phyloP scores from a whole-genome alignment of 2,329 filamentous ascomycete genomes.

The Diaporthe longicolla region DNA sequence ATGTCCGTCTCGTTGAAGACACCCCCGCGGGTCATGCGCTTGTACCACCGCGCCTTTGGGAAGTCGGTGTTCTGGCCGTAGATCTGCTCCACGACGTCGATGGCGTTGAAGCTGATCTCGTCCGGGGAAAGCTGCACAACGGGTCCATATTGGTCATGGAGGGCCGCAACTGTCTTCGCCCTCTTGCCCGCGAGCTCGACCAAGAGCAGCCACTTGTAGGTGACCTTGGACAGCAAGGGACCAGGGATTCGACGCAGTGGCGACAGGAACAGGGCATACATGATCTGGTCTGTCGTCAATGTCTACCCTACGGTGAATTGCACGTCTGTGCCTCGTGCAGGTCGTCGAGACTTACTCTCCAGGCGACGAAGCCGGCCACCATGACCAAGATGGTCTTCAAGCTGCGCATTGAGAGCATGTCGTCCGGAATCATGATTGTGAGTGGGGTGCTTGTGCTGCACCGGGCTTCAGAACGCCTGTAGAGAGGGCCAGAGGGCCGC shows the following conservation, averaged over 20 bases:
- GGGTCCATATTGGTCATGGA: constrained; percentile 4
- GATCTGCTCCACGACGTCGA: constrained; percentile 16
- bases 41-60: constrained; percentile 7
- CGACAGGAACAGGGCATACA: constrained; percentile 10
- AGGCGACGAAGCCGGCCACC: constrained; percentile 1
- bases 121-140: constrained; percentile 15
- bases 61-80: constrained; percentile 19
- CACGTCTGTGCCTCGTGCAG: neutral
- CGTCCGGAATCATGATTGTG: neutral
- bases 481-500: neutral
- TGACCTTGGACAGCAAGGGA: neutral
- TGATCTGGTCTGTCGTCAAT: neutral
- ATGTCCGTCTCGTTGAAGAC: constrained; percentile 11
- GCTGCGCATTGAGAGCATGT: neutral
- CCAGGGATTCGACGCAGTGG: constrained; percentile 6
- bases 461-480: neutral
- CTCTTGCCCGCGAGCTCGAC: constrained; percentile 12
- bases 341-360: neutral
- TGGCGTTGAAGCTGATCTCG: constrained; percentile 20
- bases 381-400: neutral
- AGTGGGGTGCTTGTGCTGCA: neutral
- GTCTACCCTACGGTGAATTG: neutral
- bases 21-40: constrained; percentile 3
- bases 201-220: constrained; percentile 4
- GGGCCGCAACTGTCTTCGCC: neutral